Evolutionary conservation across 2,329 filamentous ascomycete species (phyloP), one percentile per base, ranked within the genome.

Genomic region (Fusarium xylarioides): DNA sequence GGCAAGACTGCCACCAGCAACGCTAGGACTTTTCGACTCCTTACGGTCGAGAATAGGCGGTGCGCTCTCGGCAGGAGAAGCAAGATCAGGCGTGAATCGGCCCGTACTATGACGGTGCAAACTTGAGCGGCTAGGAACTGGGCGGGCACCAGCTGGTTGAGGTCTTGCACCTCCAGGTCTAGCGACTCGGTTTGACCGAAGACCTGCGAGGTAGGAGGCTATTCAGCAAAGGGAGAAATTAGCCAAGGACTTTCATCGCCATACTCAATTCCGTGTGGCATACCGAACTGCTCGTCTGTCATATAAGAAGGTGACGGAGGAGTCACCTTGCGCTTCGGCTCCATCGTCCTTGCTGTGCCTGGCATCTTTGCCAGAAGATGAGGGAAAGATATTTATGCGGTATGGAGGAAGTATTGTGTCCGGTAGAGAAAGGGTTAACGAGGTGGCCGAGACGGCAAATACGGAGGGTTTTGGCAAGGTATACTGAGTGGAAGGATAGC

Each of bases 111-210:
- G 66, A 52, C 78, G 80, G 76, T 73, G 57, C 35, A 74, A 54
- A 56, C 72, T 80, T 61, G 72, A 73, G 32, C 72, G 72, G 40
- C 60, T 70, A 23, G 78, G 82, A 76, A 73, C 76, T 75, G 73
- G 76, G 58, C 79, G 80, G 74, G 63, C 82, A 73, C 66, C 77
- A 40, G 82, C 78, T 28, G 88, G 88, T 61, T 87, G 87, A 67
- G 92, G 92, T 73, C 93, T 87, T 55, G 92, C 91, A 70, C 93
- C 92, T 63, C 90, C 91, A 14, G 93, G 93, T 63, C 93, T 88
- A 40, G 88, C 85, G 63, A 90, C 85, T 57, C 91, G 90, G 81
- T 89, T 92, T 74, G 87, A 89, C 74, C 93, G 91, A 40, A 95
- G 87, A 74, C 91, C 89, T 75, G 91, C 86, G 40, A 95, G 88